Conservation (phyloP, 352 stramenopile species). For the Globisporangium radiosum region DNA sequence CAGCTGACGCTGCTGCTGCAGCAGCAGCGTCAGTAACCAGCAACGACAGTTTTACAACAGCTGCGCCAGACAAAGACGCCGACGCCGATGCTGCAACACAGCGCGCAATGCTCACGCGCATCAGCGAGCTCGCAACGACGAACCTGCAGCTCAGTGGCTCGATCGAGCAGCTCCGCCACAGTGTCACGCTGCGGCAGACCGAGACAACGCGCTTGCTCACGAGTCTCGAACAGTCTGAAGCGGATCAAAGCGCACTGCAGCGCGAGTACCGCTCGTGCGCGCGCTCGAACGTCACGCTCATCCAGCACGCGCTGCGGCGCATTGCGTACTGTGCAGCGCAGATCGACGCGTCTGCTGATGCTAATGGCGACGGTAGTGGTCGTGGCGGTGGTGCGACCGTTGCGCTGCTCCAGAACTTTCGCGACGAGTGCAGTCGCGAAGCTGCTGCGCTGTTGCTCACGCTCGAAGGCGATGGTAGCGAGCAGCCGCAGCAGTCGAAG, state of each 20-base stretch:
- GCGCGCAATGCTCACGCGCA: constrained; percentile 16
- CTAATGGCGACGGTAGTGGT: no score
- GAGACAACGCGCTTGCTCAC: constrained; percentile 33
- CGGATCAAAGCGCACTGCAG: constrained; percentile 32
- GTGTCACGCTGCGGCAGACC: constrained; percentile 24
- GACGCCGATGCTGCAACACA: neutral
- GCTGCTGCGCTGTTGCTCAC: constrained; percentile 37
- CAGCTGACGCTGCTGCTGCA: neutral
- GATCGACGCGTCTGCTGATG: constrained; percentile 30
- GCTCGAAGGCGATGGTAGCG: constrained; percentile 18
- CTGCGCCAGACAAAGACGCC: neutral
- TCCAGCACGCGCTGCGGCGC: constrained; percentile 43
- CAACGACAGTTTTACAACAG: neutral
- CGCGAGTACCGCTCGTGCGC: constrained; percentile 39
- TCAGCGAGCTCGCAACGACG: constrained; percentile 20
- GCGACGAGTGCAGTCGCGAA: constrained; percentile 33
- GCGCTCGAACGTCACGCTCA: constrained; percentile 35
- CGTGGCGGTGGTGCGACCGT: constrained; percentile 21
- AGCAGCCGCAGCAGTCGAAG: no score
- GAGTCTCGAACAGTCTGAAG: constrained; percentile 32
- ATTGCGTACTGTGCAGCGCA: constrained; percentile 46
- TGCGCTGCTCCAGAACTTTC: constrained; percentile 35
- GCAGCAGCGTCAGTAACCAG: neutral
- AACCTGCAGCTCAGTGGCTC: constrained; percentile 35
- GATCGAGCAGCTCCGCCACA: constrained; percentile 32